Evolutionary conservation across 306 rosid species (phyloP).

Genomic region (Dalbergia cochinchinensis): DNA sequence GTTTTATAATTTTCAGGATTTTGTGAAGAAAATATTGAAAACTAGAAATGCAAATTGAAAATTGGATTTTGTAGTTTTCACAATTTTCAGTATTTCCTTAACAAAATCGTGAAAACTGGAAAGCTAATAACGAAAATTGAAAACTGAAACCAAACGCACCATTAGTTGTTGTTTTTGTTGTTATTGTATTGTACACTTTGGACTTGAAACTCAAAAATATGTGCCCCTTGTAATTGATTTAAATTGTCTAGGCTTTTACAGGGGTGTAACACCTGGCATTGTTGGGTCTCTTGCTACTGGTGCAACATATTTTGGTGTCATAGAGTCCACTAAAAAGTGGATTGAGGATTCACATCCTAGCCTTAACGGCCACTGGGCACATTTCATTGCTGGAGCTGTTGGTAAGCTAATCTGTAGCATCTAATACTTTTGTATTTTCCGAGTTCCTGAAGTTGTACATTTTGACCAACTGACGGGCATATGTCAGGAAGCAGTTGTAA

Average conservation of each 20-base stretch:
- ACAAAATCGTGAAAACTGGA: too few relatives aligned
- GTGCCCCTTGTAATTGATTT: conserved; percentile 32
- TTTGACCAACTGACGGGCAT: conserved; percentile 25
- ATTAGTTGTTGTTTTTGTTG: neutral
- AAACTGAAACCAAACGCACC: too few relatives aligned
- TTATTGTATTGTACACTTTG: conserved; percentile 17
- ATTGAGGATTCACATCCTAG: conserved; percentile 82
- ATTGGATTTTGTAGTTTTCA: too few relatives aligned
- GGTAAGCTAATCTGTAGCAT: conserved; percentile 64
- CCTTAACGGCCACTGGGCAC: conserved; percentile 90
- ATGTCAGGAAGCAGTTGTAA: conserved; percentile 24
- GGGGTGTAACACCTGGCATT: conserved; percentile 85
- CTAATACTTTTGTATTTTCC: conserved; percentile 30
- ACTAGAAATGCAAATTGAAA: too few relatives aligned
- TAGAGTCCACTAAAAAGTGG: conserved; percentile 93
- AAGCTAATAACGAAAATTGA: too few relatives aligned
- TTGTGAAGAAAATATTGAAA: too few relatives aligned
- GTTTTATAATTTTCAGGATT: too few relatives aligned
- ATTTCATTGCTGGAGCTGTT: conserved; percentile 93
- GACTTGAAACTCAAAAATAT: conserved; percentile 35
- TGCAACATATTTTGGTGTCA: conserved; percentile 93
- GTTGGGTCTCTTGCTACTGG: conserved; percentile 95
- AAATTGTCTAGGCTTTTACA: conserved; percentile 74
- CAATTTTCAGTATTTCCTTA: too few relatives aligned
- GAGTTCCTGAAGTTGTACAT: conserved; percentile 36